A percentile compares a stretch with the other conserved stretches of the same genome.
phyloP scores from a whole-genome alignment of 345 rosid genomes.

The Brassica nigra region DNA sequence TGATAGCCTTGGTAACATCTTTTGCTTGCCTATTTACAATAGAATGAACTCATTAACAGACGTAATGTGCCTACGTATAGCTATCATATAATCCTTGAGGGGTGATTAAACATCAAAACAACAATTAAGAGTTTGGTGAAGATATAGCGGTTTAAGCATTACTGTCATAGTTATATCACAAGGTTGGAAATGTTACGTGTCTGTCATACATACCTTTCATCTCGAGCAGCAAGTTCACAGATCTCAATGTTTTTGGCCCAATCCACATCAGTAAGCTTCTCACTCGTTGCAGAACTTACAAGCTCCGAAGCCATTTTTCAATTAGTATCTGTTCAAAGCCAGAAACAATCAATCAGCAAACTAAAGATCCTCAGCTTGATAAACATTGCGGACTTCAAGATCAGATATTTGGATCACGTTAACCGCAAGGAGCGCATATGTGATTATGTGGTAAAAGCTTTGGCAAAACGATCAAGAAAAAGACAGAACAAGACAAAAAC shows the following conservation, averaged over 20 bases:
- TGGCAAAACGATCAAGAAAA: slow-evolving; percentile 22
- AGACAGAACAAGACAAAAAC: neutral
- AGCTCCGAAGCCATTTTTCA: slow-evolving; percentile 82
- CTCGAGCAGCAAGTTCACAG: slow-evolving; percentile 79
- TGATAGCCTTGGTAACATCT: slow-evolving; percentile 84
- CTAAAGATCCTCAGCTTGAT: slow-evolving; percentile 7
- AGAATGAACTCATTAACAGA: slow-evolving; percentile 10
- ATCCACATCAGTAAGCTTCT: slow-evolving; percentile 79
- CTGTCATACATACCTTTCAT: slow-evolving; percentile 56
- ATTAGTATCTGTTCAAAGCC: slow-evolving; percentile 30
- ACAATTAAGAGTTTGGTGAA: neutral
- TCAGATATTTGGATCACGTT: neutral
- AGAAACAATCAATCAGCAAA: slow-evolving; percentile 1
- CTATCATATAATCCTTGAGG: neutral
- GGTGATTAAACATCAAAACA: slow-evolving; percentile 23
- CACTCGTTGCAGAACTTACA: slow-evolving; percentile 81
- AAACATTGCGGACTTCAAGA: neutral
- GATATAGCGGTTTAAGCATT: neutral
- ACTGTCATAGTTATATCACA: neutral
- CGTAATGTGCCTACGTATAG: neutral
- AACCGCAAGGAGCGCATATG: neutral
- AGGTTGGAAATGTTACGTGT: neutral
- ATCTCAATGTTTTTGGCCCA: slow-evolving; percentile 92
- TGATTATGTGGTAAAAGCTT: too few relatives aligned
- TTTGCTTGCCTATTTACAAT: slow-evolving; percentile 63